Base-by-base conservation (phyloP, 2,329 filamentous ascomycete genomes). In the Neobulgaria alba region DNA sequence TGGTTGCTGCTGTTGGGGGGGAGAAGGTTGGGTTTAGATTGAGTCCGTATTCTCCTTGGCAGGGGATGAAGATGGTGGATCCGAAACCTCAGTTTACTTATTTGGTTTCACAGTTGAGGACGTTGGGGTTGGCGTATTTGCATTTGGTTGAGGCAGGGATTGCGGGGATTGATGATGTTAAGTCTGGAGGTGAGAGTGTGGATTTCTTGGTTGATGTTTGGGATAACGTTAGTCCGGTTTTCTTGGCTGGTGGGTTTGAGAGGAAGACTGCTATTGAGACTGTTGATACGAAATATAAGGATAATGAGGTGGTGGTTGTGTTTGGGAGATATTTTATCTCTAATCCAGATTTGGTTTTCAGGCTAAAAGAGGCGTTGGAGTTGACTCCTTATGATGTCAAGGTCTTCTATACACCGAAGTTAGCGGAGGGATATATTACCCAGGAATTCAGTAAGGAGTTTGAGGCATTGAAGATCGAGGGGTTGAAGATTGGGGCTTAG, bases 21-120 rank as follows among this genome's bases (percentile, higher is more conserved):
- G 68, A 78, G 1, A 64, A 64, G 10, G 66, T 69, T 2, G 74
- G 67, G 1, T 69, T 82, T 20, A 70, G 79, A 2, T 58, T 85
- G 2, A 73, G 67, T 5, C 80, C 80, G 0, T 83, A 68, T 62
- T 73, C 68, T 36, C 60, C 61, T 0, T 83, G 77, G 61, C 75
- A 83, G 45, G 70, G 69, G 21, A 79, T 84, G 78, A 62, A 63
- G 21, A 81, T 82, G 75, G 49, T 58, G 0, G 67, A 85, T 33
- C 78, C 79, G 0, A 53, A 75, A 7, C 73, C 78, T 0, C 78
- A 85, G 46, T 85, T 83, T 53, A 63, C 62, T 0, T 65, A 84
- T 51, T 55, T 82, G 5, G 65, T 77, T 31, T 51, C 61, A 21
- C 66, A 70, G 31, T 61, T 77, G 9, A 70, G 67, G 39, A 58